phyloP scores from a whole-genome alignment of 441 rosid genomes.

The Erysimum pusillum region DNA sequence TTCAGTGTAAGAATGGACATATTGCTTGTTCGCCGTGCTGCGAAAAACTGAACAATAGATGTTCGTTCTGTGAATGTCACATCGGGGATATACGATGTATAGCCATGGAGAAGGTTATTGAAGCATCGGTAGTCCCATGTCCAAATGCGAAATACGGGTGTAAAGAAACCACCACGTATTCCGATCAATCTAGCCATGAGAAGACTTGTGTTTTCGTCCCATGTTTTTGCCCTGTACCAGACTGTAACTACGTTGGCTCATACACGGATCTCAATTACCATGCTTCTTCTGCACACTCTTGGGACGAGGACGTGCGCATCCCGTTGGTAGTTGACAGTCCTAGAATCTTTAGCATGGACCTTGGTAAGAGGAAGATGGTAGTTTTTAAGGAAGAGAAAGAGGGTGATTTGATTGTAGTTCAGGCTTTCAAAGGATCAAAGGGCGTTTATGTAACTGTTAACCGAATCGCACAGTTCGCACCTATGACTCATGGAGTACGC shows the following conservation, averaged over 20 bases:
- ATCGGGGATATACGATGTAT: constrained; percentile 68
- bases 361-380: background rate
- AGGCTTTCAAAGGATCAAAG: background rate
- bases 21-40: constrained; percentile 65
- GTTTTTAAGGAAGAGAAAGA: constrained; percentile 2
- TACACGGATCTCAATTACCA: constrained; percentile 48
- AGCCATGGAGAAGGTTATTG: constrained; percentile 71
- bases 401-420: constrained; percentile 24
- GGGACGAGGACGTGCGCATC: background rate
- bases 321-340: constrained; percentile 4
- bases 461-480: constrained; percentile 12
- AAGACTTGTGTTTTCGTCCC: constrained; percentile 48
- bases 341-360: background rate
- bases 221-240: constrained; percentile 54
- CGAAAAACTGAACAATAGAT: constrained; percentile 51
- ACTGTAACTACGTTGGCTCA: constrained; percentile 53
- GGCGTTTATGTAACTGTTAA: constrained; percentile 3
- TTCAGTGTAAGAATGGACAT: constrained; percentile 75
- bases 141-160: constrained; percentile 55
- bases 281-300: constrained; percentile 43
- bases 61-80: constrained; percentile 57
- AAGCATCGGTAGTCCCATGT: constrained; percentile 55
- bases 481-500: background rate
- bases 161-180: constrained; percentile 28
- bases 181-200: constrained; percentile 44